phyloP scores from a whole-genome alignment of 2,329 filamentous ascomycete species.

The Pseudovirgaria hyperparasitica region DNA sequence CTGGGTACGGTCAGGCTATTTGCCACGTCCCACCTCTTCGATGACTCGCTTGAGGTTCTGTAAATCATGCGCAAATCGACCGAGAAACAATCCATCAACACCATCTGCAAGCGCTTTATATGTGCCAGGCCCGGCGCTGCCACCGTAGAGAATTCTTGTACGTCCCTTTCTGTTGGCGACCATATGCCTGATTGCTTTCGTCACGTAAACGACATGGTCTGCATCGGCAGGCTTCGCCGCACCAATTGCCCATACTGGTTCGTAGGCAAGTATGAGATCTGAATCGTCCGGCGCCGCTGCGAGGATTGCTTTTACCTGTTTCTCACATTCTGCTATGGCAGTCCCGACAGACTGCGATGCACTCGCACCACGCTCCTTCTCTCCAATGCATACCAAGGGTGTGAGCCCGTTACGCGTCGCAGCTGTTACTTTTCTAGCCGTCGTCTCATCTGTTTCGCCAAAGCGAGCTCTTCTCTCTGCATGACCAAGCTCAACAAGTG shows the following conservation, averaged over 20 bases:
- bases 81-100: slow-evolving; percentile 71
- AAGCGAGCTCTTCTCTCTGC: slow-evolving; percentile 64
- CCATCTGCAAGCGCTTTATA: slow-evolving; percentile 54
- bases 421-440: slow-evolving; percentile 57
- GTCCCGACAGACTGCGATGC: slow-evolving; percentile 38
- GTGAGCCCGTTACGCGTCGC: slow-evolving; percentile 56
- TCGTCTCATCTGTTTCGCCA: slow-evolving; percentile 57
- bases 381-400: slow-evolving; percentile 71
- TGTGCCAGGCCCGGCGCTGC: slow-evolving; percentile 68
- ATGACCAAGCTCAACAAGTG: slow-evolving; percentile 67
- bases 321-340: slow-evolving; percentile 53
- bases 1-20: no score
- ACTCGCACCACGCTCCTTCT: slow-evolving; percentile 39
- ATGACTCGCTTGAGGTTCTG: slow-evolving; percentile 60
- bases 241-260: slow-evolving; percentile 84
- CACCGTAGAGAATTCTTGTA: slow-evolving; percentile 67
- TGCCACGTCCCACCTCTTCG: slow-evolving; percentile 58
- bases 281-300: slow-evolving; percentile 45
- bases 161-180: slow-evolving; percentile 39
- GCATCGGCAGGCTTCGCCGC: slow-evolving; percentile 57
- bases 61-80: slow-evolving; percentile 68
- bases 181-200: slow-evolving; percentile 48
- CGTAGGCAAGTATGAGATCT: slow-evolving; percentile 69
- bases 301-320: slow-evolving; percentile 54
- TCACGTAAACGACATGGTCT: slow-evolving; percentile 60